Conservation (phyloP, 1,284 basidiomycete species). For the Sanghuangporus weigelae region DNA sequence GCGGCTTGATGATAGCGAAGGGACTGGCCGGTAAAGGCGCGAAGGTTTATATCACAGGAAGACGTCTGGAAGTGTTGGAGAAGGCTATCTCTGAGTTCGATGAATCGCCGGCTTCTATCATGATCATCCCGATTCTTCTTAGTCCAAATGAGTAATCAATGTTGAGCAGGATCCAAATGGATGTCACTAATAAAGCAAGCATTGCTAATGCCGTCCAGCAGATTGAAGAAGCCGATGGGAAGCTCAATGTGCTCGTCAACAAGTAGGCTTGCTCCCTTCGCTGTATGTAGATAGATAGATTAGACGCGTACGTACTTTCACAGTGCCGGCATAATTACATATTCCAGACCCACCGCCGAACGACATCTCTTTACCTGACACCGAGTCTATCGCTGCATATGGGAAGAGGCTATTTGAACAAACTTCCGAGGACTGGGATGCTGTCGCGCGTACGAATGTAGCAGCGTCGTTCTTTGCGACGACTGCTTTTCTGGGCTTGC, state of each 20-base stretch:
- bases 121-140: conserved; percentile 5
- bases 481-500: conserved; percentile 29
- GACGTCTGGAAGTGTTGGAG: conserved; percentile 59
- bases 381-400: conserved; percentile 15
- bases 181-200: conserved; percentile 64
- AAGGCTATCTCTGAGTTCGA: conserved; percentile 39
- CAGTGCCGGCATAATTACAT: not conserved
- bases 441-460: conserved; percentile 25
- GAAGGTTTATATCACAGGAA: conserved; percentile 75
- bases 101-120: conserved; percentile 30
- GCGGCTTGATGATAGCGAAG: conserved; percentile 63
- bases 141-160: not conserved
- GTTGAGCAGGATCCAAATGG: conserved; percentile 53
- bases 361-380: not conserved
- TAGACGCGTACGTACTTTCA: conserved; percentile 35
- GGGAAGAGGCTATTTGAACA: conserved; percentile 27
- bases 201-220: conserved; percentile 49
- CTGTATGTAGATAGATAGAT: conserved; percentile 46
- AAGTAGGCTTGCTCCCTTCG: conserved; percentile 62
- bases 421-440: conserved; percentile 25
- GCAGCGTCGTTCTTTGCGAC: conserved; percentile 29
- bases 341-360: not conserved
- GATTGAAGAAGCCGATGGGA: conserved; percentile 45
- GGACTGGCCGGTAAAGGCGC: conserved; percentile 75
- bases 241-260: conserved; percentile 72